Evolutionary conservation across 2,329 filamentous ascomycete species (phyloP).

Genomic region (Claviceps sp.): DNA sequence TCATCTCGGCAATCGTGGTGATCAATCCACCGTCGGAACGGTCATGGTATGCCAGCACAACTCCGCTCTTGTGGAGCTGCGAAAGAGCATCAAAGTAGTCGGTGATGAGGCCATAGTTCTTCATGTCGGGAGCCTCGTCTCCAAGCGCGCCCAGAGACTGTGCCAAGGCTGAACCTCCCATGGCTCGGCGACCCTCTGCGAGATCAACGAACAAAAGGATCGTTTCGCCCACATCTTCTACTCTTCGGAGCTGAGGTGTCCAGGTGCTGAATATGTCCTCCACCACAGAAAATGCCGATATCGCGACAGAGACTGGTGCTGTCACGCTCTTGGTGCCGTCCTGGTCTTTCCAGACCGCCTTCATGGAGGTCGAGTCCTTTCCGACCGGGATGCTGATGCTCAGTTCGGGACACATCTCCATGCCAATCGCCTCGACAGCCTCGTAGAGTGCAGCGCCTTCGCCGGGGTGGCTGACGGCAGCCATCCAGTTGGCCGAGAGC

Average conservation of each 20-base stretch:
- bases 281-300: slow-evolving; percentile 81
- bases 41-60: slow-evolving; percentile 88
- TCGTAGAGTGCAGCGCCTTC: slow-evolving; percentile 89
- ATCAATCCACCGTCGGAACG: slow-evolving; percentile 85
- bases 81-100: slow-evolving; percentile 84
- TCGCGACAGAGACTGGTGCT: slow-evolving; percentile 79
- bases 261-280: slow-evolving; percentile 75
- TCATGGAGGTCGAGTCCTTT: slow-evolving; percentile 98
- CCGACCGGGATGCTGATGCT: slow-evolving; percentile 90
- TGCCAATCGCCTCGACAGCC: slow-evolving; percentile 82
- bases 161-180: slow-evolving; percentile 84
- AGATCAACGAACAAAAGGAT: slow-evolving; percentile 86
- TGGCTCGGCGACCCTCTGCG: slow-evolving; percentile 61
- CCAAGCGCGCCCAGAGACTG: slow-evolving; percentile 83
- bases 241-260: slow-evolving; percentile 75
- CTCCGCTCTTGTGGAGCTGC: slow-evolving; percentile 43
- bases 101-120: slow-evolving; percentile 64
- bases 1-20: slow-evolving; percentile 90
- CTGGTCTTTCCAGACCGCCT: slow-evolving; percentile 80
- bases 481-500: slow-evolving; percentile 98
- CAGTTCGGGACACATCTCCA: slow-evolving; percentile 83
- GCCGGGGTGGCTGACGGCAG: slow-evolving; percentile 81
- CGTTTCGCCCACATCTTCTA: slow-evolving; percentile 81
- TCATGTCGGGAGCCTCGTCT: slow-evolving; percentile 73
- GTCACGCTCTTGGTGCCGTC: slow-evolving; percentile 70